phyloP scores from a whole-genome alignment of 257 asterid species.

The Solanum infundibuliforme region DNA sequence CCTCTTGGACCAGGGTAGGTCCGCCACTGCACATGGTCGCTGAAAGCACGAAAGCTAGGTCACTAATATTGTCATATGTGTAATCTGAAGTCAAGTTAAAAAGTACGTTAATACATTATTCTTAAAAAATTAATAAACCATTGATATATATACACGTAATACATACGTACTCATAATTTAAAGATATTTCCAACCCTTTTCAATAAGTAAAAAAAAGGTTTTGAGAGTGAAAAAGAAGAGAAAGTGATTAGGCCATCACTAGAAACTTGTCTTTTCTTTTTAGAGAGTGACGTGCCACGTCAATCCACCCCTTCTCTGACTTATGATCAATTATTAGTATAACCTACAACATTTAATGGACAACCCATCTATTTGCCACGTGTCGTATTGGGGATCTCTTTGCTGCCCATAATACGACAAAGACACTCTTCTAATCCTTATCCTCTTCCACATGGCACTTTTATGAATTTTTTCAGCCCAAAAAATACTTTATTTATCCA shows the following conservation, averaged over 20 bases:
- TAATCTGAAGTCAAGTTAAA: no score
- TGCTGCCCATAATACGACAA: neutral
- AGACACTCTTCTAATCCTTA: neutral
- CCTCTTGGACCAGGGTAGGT: no score
- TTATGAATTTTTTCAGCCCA: no score
- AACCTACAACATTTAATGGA: conserved; percentile 3
- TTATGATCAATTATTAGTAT: neutral
- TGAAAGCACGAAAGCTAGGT: no score
- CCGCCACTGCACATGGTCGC: no score
- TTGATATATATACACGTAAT: neutral
- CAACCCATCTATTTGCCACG: conserved; percentile 3
- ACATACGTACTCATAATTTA: no score
- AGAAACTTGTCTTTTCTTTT: neutral
- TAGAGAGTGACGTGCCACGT: conserved; percentile 11
- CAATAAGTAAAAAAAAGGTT: no score
- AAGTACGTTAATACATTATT: no score
- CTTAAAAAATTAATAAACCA: no score
- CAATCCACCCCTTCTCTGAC: conserved; percentile 6
- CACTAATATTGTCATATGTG: no score
- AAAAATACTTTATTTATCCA: no score
- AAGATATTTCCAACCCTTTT: no score
- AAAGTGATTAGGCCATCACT: conserved; percentile 15
- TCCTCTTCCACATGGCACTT: neutral
- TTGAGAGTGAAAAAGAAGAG: neutral
- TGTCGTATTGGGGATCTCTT: neutral